Evolutionary conservation across 441 rosid genomes (phyloP).

Genomic region (Biscutella laevigata): DNA sequence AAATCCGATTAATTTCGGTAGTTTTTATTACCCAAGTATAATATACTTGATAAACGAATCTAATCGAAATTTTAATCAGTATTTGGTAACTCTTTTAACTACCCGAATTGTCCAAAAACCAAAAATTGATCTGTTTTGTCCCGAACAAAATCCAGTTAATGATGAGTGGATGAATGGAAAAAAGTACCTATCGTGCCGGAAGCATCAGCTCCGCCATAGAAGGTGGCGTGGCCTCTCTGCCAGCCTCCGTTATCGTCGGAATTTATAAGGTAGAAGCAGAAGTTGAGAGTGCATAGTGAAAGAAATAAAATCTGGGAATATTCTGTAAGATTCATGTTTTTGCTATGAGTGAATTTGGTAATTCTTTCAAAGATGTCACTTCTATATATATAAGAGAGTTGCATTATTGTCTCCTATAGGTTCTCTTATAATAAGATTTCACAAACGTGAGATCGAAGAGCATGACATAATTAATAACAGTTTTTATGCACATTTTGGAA

Average conservation of each 20-base stretch:
- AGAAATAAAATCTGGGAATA: constrained; percentile 3
- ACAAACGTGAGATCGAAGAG: neutral
- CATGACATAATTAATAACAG: too few relatives aligned
- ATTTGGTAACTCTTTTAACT: too few relatives aligned
- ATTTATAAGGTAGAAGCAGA: constrained; percentile 9
- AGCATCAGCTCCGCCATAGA: constrained; percentile 28
- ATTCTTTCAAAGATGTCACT: constrained; percentile 9
- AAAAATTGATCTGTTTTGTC: too few relatives aligned
- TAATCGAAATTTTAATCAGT: too few relatives aligned
- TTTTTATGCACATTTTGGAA: too few relatives aligned
- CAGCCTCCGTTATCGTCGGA: constrained; percentile 13
- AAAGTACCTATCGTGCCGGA: constrained; percentile 28
- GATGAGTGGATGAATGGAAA: neutral
- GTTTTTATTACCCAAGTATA: too few relatives aligned
- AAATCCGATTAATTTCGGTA: too few relatives aligned
- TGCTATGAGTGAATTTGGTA: neutral
- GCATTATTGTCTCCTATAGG: neutral
- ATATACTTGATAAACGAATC: too few relatives aligned
- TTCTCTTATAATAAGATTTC: neutral
- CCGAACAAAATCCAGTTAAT: too few relatives aligned
- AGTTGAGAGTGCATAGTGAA: constrained; percentile 15
- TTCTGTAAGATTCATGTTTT: constrained; percentile 22
- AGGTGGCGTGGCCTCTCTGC: constrained; percentile 30
- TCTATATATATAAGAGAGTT: neutral
- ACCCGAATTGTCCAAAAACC: too few relatives aligned